phyloP scores from a whole-genome alignment of 176 grass and related monocot genomes.

The Rhynchospora tenuis region DNA sequence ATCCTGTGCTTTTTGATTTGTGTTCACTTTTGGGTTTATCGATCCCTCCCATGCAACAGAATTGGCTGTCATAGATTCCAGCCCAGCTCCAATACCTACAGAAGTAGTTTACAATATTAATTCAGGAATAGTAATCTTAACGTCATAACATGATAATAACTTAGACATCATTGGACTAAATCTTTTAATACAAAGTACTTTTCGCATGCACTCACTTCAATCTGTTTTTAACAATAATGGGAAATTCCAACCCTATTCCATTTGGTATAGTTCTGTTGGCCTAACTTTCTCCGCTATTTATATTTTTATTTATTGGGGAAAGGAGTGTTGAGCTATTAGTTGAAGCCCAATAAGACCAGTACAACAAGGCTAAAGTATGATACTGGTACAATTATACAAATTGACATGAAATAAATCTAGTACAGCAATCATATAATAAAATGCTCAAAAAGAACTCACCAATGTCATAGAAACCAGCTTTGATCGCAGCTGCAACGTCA shows the following conservation, averaged over 20 bases:
- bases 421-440: not conserved
- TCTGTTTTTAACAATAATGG: not conserved
- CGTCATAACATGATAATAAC: not conserved
- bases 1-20: slow-evolving; percentile 77
- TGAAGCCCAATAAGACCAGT: not conserved
- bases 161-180: not conserved
- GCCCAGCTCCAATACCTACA: slow-evolving; percentile 81
- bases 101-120: not conserved
- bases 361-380: too few species aligned
- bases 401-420: not conserved
- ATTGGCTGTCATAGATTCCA: slow-evolving; percentile 80
- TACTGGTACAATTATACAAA: not conserved
- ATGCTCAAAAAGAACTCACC: slow-evolving; percentile 28
- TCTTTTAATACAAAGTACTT: not conserved
- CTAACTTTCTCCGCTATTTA: not conserved
- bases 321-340: not conserved
- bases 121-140: not conserved
- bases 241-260: not conserved
- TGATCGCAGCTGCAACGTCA: slow-evolving; percentile 81
- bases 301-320: not conserved
- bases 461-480: slow-evolving; percentile 94
- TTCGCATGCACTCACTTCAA: not conserved
- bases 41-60: slow-evolving; percentile 72
- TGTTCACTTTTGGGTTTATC: slow-evolving; percentile 85
- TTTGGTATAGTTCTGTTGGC: not conserved